Percentiles rank a stretch among this genome's conserved stretches.
Evolutionary conservation across 352 stramenopile genomes (phyloP).

Genomic region (Pythium insidiosum): DNA sequence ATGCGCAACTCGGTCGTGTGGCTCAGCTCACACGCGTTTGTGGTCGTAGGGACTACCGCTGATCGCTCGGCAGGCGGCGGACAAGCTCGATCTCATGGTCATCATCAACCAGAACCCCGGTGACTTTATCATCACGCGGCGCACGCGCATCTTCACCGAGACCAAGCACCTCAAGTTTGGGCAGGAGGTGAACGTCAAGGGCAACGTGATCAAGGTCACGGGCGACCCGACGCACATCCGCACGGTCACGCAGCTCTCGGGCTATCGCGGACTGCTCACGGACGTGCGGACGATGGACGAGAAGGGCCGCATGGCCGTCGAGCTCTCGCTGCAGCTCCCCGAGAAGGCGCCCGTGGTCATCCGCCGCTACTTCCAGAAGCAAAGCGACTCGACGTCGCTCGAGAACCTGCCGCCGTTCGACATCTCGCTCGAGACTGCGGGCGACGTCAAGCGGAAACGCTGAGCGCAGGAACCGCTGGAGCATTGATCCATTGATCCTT

Average conservation of each 20-base stretch:
- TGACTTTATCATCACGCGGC: constrained; percentile 82
- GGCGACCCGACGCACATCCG: constrained; percentile 63
- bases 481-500: too few relatives aligned
- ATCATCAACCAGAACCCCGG: constrained; percentile 80
- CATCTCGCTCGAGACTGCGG: constrained; percentile 72
- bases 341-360: constrained; percentile 74
- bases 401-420: constrained; percentile 85
- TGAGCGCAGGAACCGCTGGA: constrained; percentile 24
- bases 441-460: constrained; percentile 82
- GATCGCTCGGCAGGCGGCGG: constrained; percentile 78
- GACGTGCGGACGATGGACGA: constrained; percentile 72
- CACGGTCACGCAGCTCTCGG: constrained; percentile 76
- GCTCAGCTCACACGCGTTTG: background rate
- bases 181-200: constrained; percentile 84
- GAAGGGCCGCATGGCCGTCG: constrained; percentile 72
- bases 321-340: constrained; percentile 66
- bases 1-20: background rate
- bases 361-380: constrained; percentile 84
- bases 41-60: constrained; percentile 59
- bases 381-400: constrained; percentile 78
- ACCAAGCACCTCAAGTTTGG: constrained; percentile 85
- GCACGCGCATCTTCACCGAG: constrained; percentile 87
- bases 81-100: constrained; percentile 86
- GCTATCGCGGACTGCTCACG: constrained; percentile 65
- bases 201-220: constrained; percentile 81